A percentile compares a stretch with the other conserved stretches of the same genome.
Evolutionary conservation across 306 rosid species (phyloP).

Genomic region (Cicer arietinum): DNA sequence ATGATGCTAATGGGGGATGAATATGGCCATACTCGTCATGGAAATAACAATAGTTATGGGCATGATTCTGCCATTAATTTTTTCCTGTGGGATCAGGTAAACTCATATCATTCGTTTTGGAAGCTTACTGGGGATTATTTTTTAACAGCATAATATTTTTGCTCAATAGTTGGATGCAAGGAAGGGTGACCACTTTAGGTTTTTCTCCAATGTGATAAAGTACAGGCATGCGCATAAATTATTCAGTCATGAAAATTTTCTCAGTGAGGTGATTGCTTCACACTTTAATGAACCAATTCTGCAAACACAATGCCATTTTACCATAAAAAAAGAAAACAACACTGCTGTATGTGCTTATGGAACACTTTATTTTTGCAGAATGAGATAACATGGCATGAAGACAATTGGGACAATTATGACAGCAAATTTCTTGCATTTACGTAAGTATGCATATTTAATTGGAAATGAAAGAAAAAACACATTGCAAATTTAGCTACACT

Average conservation of each 20-base stretch:
- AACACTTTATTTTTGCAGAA: constrained; percentile 54
- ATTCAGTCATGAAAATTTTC: constrained; percentile 70
- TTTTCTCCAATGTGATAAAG: constrained; percentile 75
- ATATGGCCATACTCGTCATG: constrained; percentile 87
- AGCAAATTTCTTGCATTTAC: constrained; percentile 97
- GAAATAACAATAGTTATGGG: constrained; percentile 96
- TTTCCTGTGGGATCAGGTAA: constrained; percentile 85
- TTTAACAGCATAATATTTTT: constrained; percentile 37
- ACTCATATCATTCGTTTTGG: constrained; percentile 37
- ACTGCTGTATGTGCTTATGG: constrained; percentile 35
- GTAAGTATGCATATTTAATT: constrained; percentile 55
- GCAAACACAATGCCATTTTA: neutral
- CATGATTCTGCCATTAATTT: constrained; percentile 80
- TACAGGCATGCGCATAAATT: constrained; percentile 64
- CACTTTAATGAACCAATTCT: constrained; percentile 26
- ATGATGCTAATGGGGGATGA: constrained; percentile 99
- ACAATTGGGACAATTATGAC: constrained; percentile 75
- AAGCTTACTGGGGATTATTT: constrained; percentile 36
- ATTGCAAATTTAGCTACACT: constrained; percentile 6
- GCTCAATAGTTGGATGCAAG: constrained; percentile 67
- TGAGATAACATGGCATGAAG: constrained; percentile 95
- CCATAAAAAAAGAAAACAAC: neutral
- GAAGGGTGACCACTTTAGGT: constrained; percentile 75
- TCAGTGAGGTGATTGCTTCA: constrained; percentile 60
- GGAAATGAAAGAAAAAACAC: constrained; percentile 29